Conservation (phyloP, 1,284 basidiomycete species). For the Pyrrhoderma noxium region DNA sequence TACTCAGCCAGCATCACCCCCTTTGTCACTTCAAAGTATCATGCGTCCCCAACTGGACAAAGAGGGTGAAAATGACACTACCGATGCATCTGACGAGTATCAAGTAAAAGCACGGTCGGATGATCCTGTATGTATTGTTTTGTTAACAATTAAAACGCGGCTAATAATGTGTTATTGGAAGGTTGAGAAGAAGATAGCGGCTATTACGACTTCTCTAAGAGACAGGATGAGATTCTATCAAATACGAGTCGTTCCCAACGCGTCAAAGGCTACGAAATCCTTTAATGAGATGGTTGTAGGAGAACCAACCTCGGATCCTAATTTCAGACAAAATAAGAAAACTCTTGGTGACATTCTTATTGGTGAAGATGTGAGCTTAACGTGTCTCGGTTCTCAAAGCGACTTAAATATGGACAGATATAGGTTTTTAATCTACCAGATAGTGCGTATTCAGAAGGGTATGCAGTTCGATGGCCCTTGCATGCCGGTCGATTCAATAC, state of each 20-base stretch:
- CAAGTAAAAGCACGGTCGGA: constrained; percentile 45
- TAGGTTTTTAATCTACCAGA: constrained; percentile 71
- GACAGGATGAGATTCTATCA: constrained; percentile 88
- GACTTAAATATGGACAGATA: constrained; percentile 4
- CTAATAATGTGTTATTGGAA: constrained; percentile 24
- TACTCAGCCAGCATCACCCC: constrained; percentile 35
- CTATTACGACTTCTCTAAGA: constrained; percentile 67
- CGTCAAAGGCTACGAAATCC: constrained; percentile 60
- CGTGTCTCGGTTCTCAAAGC: constrained; percentile 1
- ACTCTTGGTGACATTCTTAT: constrained; percentile 45
- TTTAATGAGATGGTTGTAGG: constrained; percentile 75
- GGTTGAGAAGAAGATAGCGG: constrained; percentile 69
- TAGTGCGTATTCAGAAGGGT: constrained; percentile 53
- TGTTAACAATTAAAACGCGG: not conserved
- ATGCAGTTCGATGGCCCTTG: constrained; percentile 73
- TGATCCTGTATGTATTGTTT: constrained; percentile 47
- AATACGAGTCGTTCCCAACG: constrained; percentile 70
- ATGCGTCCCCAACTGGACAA: constrained; percentile 40
- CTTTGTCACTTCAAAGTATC: constrained; percentile 42
- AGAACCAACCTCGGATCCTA: constrained; percentile 64
- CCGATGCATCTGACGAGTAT: constrained; percentile 20
- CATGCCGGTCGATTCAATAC: constrained; percentile 73
- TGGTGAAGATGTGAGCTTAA: constrained; percentile 56
- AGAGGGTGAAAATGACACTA: constrained; percentile 27
- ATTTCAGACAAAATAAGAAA: too few species aligned